Percentiles rank a stretch among this genome's conserved stretches.
These are phyloP conservation scores for Colletotrichum cordylinicola DNA, from an alignment of 2,329 filamentous ascomycete genomes.

Conservation along the genomic window DNA sequence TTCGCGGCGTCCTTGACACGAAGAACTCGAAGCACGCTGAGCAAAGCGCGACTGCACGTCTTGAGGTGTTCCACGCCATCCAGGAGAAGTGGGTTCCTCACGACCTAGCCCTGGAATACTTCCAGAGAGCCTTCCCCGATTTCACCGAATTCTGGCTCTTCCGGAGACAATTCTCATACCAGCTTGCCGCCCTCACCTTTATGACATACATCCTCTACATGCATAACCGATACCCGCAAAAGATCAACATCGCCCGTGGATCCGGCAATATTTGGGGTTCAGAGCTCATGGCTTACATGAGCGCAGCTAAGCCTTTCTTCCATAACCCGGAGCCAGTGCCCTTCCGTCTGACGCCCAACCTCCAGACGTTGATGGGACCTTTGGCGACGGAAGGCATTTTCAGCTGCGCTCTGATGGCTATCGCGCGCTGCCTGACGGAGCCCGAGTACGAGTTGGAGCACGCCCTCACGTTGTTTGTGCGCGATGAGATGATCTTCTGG, in stretches of 20 bases:
- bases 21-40: slow-evolving; percentile 71
- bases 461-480: slow-evolving; percentile 90
- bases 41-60: slow-evolving; percentile 72
- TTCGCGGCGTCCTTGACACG: slow-evolving; percentile 76
- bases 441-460: slow-evolving; percentile 92
- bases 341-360: slow-evolving; percentile 95
- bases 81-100: slow-evolving; percentile 92
- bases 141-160: slow-evolving; percentile 98
- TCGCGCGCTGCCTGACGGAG: slow-evolving; percentile 91
- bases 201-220: slow-evolving; percentile 99
- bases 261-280: slow-evolving; percentile 96
- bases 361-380: slow-evolving; percentile 95
- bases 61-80: slow-evolving; percentile 94
- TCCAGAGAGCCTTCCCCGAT: slow-evolving; percentile 84
- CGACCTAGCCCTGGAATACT: slow-evolving; percentile 84
- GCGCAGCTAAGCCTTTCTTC: slow-evolving; percentile 83
- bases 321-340: slow-evolving; percentile 95
- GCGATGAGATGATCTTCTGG: slow-evolving; percentile 99
- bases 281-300: slow-evolving; percentile 91
- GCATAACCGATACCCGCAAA: slow-evolving; percentile 93
- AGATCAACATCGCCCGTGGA: slow-evolving; percentile 87
- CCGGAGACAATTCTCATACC: slow-evolving; percentile 95
- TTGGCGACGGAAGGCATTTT: slow-evolving; percentile 96
- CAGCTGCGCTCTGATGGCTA: slow-evolving; percentile 93
- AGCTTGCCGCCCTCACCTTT: slow-evolving; percentile 92